Conservation (phyloP, 768 basidiomycete species). For the Gautieria morchelliformis region DNA sequence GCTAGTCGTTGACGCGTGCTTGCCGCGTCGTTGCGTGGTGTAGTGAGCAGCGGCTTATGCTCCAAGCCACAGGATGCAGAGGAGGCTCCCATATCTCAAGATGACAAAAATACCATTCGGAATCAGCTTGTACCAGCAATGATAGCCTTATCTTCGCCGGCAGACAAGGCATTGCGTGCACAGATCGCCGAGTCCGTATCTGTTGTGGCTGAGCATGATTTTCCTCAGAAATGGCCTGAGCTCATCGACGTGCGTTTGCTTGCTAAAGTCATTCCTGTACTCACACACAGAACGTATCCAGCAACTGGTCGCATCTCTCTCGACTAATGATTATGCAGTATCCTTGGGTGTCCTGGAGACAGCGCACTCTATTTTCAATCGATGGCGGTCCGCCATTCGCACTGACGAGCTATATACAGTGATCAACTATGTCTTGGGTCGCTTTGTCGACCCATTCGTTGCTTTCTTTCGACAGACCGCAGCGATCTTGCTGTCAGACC, state of each 20-base stretch:
- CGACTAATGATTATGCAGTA: constrained; percentile 67
- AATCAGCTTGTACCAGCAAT: constrained; percentile 81
- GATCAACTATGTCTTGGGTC: constrained; percentile 82
- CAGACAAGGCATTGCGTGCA: constrained; percentile 63
- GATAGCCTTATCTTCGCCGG: constrained; percentile 69
- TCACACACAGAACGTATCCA: constrained; percentile 20
- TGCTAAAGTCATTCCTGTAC: not conserved
- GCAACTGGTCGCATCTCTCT: constrained; percentile 86
- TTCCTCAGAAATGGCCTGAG: constrained; percentile 80
- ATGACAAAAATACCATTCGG: constrained; percentile 68
- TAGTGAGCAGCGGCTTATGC: not conserved
- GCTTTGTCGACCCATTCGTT: constrained; percentile 79
- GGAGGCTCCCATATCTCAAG: constrained; percentile 55
- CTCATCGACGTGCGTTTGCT: constrained; percentile 71
- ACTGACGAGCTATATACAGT: constrained; percentile 79
- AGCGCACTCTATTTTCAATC: constrained; percentile 90
- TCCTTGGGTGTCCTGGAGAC: constrained; percentile 90
- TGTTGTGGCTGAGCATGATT: constrained; percentile 85
- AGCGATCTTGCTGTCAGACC: constrained; percentile 36
- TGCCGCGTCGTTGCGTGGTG: not conserved
- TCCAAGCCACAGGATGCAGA: constrained; percentile 35
- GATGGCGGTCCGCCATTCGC: constrained; percentile 87
- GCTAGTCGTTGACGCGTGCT: not conserved
- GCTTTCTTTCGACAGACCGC: constrained; percentile 69
- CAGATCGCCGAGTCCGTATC: constrained; percentile 93